Percentiles rank a stretch among this genome's conserved stretches.
These are phyloP conservation scores for Trichoderma breve DNA, from an alignment of 2,329 filamentous ascomycete species.

Conservation along the genomic window DNA sequence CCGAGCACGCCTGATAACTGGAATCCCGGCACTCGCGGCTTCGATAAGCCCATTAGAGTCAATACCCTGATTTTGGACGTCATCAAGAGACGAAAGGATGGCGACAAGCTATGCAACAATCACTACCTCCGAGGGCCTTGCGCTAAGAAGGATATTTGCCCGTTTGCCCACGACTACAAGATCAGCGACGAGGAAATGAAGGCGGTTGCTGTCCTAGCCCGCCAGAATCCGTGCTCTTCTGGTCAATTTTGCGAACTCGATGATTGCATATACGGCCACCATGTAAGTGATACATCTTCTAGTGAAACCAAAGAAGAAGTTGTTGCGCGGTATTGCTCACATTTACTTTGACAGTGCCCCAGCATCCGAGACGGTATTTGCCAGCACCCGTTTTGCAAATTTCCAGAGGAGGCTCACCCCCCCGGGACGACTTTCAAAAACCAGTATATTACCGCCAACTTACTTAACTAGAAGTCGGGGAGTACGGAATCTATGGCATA, in stretches of 20 bases:
- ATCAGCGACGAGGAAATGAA: conserved; percentile 53
- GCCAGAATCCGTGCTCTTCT: conserved; percentile 56
- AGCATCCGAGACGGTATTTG: conserved; percentile 52
- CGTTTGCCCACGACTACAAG: conserved; percentile 56
- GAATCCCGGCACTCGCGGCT: conserved; percentile 53
- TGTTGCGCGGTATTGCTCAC: background rate
- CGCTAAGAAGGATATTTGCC: conserved; percentile 52
- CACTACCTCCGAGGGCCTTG: conserved; percentile 60
- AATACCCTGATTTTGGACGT: conserved; percentile 48
- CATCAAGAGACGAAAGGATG: conserved; percentile 55
- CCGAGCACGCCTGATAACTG: conserved; percentile 40
- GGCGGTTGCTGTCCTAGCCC: conserved; percentile 55
- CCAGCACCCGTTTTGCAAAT: conserved; percentile 55
- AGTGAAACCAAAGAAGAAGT: background rate
- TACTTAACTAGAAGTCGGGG: conserved; percentile 21
- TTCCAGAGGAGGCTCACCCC: conserved; percentile 52
- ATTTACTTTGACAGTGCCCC: conserved; percentile 44
- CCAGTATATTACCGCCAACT: conserved; percentile 28
- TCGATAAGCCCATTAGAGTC: conserved; percentile 52
- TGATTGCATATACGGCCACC: conserved; percentile 62
- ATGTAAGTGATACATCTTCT: conserved; percentile 41
- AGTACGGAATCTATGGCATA: background rate
- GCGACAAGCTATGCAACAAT: conserved; percentile 60
- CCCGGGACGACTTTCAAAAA: conserved; percentile 54
- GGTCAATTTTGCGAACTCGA: conserved; percentile 58